Base-by-base conservation (phyloP, 2,329 filamentous ascomycete species). In the Monilinia fructigena region DNA sequence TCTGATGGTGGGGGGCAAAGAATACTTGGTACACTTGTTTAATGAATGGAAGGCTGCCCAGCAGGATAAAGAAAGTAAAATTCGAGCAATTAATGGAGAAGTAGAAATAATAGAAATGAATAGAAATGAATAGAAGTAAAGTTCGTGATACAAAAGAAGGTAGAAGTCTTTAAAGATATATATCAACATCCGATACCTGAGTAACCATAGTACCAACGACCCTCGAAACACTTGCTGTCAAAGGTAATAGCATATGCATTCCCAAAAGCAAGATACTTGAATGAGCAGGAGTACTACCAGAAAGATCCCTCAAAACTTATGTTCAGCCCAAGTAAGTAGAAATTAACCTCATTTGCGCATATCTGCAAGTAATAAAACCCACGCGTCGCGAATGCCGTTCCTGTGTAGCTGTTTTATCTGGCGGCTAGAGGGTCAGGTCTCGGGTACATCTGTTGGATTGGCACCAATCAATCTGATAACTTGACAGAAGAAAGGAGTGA, bases 291-390 rank as follows among this genome's bases (percentile, higher is more conserved):
- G 31, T 11, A 12, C 26, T 26, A 60, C 45, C 58, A 52, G 38
- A 23, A 50, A 26, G 47, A 7, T 18, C 7, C 8, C 38, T 12
- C 16, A 7, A 11, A 20, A 28, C 28, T 18, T 48, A 18, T 60
- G 4, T 16, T 16, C 20, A 38, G 38, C n/a, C 31, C 58, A 18
- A 52, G 50, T 4, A 50, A 61, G 28, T 8, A 50, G 16, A 50
- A 50, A 0, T 38, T 50, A 20, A 61, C 40, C 28, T 20, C 28
- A 56, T 4, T 10, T 26, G 12, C 47, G 61, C 52, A 47, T 26
- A 47, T 45, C n/a, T 61, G 58, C 38, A 56, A 48, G 42, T 14
- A 42, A 31, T 65, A 54, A 65, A 65, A 65, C 63, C 16, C 31
- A 58, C 16, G 28, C 42, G 63, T 65, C 45, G 63, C 63, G 23